Conservation (phyloP, 495 filamentous ascomycete species). For the Aspergillus sparsus region DNA sequence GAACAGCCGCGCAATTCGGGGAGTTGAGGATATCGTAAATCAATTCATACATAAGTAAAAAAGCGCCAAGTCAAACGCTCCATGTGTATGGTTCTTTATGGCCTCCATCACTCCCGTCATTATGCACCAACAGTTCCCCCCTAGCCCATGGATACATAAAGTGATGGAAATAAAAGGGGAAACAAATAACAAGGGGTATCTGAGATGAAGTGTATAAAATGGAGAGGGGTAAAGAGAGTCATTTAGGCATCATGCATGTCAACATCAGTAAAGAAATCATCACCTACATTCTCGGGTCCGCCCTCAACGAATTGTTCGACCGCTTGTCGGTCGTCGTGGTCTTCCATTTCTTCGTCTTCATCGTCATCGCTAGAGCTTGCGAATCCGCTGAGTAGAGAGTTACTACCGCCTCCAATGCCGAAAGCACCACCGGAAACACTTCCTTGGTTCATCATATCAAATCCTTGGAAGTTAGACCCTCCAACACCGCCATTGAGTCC, state of each 20-base stretch:
- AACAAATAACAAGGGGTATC: conserved; percentile 8
- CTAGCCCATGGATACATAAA: conserved; percentile 10
- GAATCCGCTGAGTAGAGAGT: conserved; percentile 86
- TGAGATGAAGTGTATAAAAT: conserved; percentile 16
- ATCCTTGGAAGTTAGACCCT: conserved; percentile 65
- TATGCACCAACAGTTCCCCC: conserved; percentile 22
- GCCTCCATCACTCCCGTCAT: conserved; percentile 23
- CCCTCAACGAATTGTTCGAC: conserved; percentile 37
- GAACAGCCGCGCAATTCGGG: conserved; percentile 21
- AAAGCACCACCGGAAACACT: conserved; percentile 67
- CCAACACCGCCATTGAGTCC: conserved; percentile 59
- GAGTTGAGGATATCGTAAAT: conserved; percentile 22
- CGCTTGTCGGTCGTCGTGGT: conserved; percentile 65
- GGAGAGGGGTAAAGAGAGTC: too few relatives aligned
- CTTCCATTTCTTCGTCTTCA: conserved; percentile 93
- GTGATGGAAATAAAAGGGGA: conserved; percentile 2
- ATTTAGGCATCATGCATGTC: conserved; percentile 53
- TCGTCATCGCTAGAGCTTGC: conserved; percentile 95
- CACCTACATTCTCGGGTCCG: conserved; percentile 68
- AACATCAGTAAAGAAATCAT: conserved; percentile 57
- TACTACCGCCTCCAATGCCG: conserved; percentile 57
- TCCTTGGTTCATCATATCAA: conserved; percentile 71
- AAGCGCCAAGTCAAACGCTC: conserved; percentile 23
- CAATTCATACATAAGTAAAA: conserved; percentile 23
- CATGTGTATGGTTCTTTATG: conserved; percentile 22